phyloP scores from a whole-genome alignment of 306 rosid genomes.

The Cajanus cajan region DNA sequence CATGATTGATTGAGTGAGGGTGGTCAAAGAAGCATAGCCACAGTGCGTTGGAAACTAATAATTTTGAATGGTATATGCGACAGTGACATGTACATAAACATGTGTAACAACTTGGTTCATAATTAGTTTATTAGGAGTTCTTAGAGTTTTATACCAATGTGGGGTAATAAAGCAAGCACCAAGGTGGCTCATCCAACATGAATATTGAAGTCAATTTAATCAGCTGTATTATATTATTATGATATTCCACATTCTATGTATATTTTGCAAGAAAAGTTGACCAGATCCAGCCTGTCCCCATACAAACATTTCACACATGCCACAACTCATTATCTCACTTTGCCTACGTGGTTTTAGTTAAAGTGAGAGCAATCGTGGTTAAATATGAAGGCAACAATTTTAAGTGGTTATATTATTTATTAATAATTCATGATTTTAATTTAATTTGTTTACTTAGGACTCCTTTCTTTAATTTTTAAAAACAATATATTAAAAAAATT shows the following conservation, averaged over 20 bases:
- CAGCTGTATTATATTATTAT: constrained; percentile 27
- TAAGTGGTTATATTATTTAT: neutral
- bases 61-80: constrained; percentile 2
- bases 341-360: neutral
- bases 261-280: constrained; percentile 31
- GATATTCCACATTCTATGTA: constrained; percentile 17
- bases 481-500: too few relatives aligned
- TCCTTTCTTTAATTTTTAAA: neutral
- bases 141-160: neutral
- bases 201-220: constrained; percentile 37
- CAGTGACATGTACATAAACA: neutral
- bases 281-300: constrained; percentile 35
- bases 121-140: neutral
- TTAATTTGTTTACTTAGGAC: neutral
- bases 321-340: too few relatives aligned
- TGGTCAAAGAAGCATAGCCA: constrained; percentile 44
- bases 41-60: constrained; percentile 20
- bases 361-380: neutral
- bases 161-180: neutral
- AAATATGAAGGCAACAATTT: neutral
- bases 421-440: neutral
- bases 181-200: constrained; percentile 35
- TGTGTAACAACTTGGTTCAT: constrained; percentile 32
- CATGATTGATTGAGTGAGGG: constrained; percentile 26
- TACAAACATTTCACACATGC: constrained; percentile 11